Conservation (phyloP, 225 moss, liverwort and hornwort genomes). For the Bryoerythrophyllum caledonicum region DNA sequence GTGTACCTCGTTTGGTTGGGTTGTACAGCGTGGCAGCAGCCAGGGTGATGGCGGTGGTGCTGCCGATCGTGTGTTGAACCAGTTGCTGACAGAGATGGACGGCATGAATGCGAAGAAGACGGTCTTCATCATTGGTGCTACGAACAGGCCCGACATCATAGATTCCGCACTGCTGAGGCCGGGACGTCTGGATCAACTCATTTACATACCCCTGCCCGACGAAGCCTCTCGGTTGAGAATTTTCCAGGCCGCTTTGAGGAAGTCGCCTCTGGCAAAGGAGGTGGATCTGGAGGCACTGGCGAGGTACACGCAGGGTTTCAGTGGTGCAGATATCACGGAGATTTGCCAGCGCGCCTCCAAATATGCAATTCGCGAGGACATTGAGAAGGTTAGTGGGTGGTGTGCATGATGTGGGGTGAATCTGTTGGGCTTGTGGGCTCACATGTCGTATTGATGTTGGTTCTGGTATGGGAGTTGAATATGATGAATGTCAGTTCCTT, state of each 20-base stretch:
- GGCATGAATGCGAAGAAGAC: conserved; percentile 99
- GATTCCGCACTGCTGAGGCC: conserved; percentile 83
- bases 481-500: background rate
- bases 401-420: background rate
- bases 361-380: conserved; percentile 90
- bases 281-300: conserved; percentile 86
- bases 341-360: conserved; percentile 90
- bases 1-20: background rate
- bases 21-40: conserved; percentile 83
- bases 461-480: background rate
- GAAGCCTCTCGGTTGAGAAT: conserved; percentile 83
- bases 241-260: conserved; percentile 87
- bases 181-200: conserved; percentile 87
- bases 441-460: background rate
- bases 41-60: conserved; percentile 93
- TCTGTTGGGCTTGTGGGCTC: no score
- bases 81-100: conserved; percentile 93
- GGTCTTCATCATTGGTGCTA: conserved; percentile 92
- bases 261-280: conserved; percentile 86
- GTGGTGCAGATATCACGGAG: conserved; percentile 95
- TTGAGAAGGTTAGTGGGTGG: conserved; percentile 66
- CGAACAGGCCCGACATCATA: conserved; percentile 93
- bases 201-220: conserved; percentile 86
- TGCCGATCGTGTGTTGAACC: conserved; percentile 94
- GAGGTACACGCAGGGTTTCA: conserved; percentile 92